Percentiles rank a stretch among this genome's conserved stretches.
phyloP scores from a whole-genome alignment of 805 yeast species.

The Candida fluviatilis region DNA sequence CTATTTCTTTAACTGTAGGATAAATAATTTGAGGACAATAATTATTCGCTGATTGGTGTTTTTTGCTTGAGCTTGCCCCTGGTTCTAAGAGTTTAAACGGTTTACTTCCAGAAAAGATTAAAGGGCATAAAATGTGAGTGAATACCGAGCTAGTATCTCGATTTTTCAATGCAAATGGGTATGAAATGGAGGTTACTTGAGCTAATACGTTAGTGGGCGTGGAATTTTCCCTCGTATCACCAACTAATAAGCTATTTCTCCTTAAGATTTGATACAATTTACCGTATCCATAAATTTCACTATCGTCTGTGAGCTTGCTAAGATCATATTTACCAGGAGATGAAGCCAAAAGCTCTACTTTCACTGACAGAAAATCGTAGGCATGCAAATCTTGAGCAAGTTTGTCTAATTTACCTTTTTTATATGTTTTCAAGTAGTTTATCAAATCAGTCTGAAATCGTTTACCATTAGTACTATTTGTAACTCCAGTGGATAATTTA shows the following conservation, averaged over 20 bases:
- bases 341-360: slow-evolving; percentile 54
- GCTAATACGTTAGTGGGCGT: slow-evolving; percentile 28
- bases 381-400: slow-evolving; percentile 24
- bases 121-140: slow-evolving; percentile 46
- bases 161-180: slow-evolving; percentile 29
- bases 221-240: slow-evolving; percentile 9
- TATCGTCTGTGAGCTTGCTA: slow-evolving; percentile 8
- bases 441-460: slow-evolving; percentile 45
- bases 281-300: slow-evolving; percentile 45
- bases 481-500: slow-evolving; percentile 14
- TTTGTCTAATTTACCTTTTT: slow-evolving; percentile 17
- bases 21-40: slow-evolving; percentile 36
- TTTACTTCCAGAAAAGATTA: slow-evolving; percentile 28
- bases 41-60: slow-evolving; percentile 20
- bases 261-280: slow-evolving; percentile 39
- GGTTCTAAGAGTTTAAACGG: slow-evolving; percentile 22
- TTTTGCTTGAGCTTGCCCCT: slow-evolving; percentile 16
- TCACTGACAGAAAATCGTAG: slow-evolving; percentile 44
- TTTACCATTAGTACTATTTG: slow-evolving; percentile 8
- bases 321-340: slow-evolving; percentile 41
- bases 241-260: slow-evolving; percentile 26
- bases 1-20: slow-evolving; percentile 42
- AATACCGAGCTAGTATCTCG: slow-evolving; percentile 36
- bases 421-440: slow-evolving; percentile 44
- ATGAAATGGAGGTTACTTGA: slow-evolving; percentile 48